Percentiles rank a stretch among this genome's conserved stretches.
Conservation (phyloP, 2,329 filamentous ascomycete genomes). For the Hymenoscyphus occultus region DNA sequence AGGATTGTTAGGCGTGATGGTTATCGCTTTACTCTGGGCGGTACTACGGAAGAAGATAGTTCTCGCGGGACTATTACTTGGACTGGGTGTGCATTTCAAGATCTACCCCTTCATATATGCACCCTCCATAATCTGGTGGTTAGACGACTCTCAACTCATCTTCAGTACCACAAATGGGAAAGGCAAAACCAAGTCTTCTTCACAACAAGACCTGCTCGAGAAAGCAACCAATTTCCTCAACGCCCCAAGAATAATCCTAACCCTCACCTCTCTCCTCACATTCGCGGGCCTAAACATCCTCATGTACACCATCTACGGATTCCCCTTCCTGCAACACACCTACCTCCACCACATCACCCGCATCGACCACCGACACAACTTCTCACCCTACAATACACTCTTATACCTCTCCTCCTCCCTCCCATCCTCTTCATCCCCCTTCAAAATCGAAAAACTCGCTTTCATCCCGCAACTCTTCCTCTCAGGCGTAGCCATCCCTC, state of each 20-base stretch:
- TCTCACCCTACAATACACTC: conserved; percentile 91
- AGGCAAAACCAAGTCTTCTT: background rate
- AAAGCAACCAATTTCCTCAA: conserved; percentile 47
- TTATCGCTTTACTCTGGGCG: conserved; percentile 80
- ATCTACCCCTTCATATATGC: conserved; percentile 99
- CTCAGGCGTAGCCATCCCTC: conserved; percentile 70
- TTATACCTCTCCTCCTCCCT: conserved; percentile 80
- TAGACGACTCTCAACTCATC: conserved; percentile 55
- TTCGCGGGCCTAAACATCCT: conserved; percentile 70
- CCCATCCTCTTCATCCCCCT: conserved; percentile 36
- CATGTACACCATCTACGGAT: conserved; percentile 80
- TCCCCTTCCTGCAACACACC: conserved; percentile 81
- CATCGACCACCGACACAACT: conserved; percentile 96
- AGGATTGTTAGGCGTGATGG: conserved; percentile 80
- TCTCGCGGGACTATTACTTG: conserved; percentile 72
- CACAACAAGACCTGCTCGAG: background rate
- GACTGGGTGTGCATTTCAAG: conserved; percentile 91
- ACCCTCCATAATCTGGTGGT: conserved; percentile 75
- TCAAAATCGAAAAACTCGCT: conserved; percentile 71
- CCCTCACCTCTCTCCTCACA: conserved; percentile 63
- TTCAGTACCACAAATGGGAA: background rate
- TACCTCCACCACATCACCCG: conserved; percentile 90
- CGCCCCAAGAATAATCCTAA: conserved; percentile 53
- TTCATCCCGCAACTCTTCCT: conserved; percentile 87
- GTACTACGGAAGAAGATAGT: conserved; percentile 59